Base-by-base conservation (phyloP, 306 rosid genomes). In the Dalbergia cochinchinensis region DNA sequence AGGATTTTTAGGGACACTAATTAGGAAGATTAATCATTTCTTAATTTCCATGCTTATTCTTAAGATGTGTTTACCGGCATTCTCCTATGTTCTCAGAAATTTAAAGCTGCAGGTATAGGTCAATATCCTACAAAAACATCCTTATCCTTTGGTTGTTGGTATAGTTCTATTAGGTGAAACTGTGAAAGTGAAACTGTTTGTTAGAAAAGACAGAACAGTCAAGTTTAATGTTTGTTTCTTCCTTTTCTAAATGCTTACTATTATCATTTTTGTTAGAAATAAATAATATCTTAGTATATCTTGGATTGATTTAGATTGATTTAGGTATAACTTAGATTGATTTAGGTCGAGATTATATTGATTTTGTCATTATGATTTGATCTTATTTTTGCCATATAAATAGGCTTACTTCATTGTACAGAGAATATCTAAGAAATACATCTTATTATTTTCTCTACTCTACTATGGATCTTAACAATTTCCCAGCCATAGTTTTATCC, bases 81-180 rank as follows among this genome's bases (percentile, higher is more conserved):
- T 12, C 33, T 39, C 22, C 58, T 18, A 33, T 66, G 44, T 74
- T 67, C 69, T 73, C 51, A 39, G 74, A 68, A 60, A 59, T 51
- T 62, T 68, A 69, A 79, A 60, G 69, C 37, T 73, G 78, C 22
- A 19, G 64, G 37, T 76, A 65, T 84, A 41, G 74, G 19, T 54
- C 73, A 26, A 50, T 67, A 57, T 53, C 71, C 72, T 19, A 35
- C 35, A 57, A 61, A 60, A 78, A 18, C 59, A 59, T 71, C 5
- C 41, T 37, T 37, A 37, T 37, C 48, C 70, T 8, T 54, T 74
- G 69, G 51, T 51, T 75, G 69, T 75, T 69, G 7, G 39, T 19
- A 33, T 41, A 7, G 51, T 42, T 74, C 20, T 79, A 60, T 42
- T 59, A 0, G 65, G 73, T 73, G 62, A 73, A 65, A 66, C 8